Evolutionary conservation across 2,329 filamentous ascomycete genomes (phyloP).

Genomic region (Dothistroma pini): DNA sequence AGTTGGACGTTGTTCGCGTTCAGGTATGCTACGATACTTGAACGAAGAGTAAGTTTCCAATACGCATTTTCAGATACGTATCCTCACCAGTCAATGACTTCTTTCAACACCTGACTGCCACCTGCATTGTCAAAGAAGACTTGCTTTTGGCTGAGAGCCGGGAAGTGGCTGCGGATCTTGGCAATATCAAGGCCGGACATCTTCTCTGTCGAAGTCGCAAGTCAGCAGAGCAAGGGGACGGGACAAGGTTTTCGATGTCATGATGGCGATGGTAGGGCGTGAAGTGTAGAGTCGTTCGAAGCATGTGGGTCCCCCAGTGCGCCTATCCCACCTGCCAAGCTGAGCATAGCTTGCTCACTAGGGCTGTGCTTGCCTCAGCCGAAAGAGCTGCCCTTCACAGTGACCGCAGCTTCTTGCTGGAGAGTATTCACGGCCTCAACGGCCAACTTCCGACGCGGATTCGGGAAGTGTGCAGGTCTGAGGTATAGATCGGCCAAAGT

Average conservation of each 20-base stretch:
- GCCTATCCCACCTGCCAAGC: conserved; percentile 15
- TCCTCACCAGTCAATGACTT: conserved; percentile 63
- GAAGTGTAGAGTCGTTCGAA: not conserved
- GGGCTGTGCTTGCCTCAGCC: not conserved
- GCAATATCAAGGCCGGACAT: conserved; percentile 51
- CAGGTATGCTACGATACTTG: conserved; percentile 63
- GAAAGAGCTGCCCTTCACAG: not conserved
- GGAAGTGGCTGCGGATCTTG: conserved; percentile 59
- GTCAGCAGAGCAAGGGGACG: not conserved
- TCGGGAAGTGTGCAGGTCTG: not conserved
- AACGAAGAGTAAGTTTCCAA: conserved; percentile 44
- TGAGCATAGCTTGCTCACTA: not conserved
- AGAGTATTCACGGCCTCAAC: not conserved
- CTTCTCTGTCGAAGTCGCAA: not conserved
- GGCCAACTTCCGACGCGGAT: not conserved
- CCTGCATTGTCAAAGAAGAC: conserved; percentile 77
- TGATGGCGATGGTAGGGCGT: not conserved
- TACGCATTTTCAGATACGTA: conserved; percentile 50
- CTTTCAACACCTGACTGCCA: conserved; percentile 61
- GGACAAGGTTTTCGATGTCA: not conserved
- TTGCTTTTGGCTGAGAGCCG: conserved; percentile 63
- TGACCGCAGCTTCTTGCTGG: not conserved
- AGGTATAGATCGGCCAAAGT: not conserved
- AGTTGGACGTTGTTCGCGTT: conserved; percentile 69
- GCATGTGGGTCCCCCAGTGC: not conserved